A percentile compares a stretch with the other conserved stretches of the same genome.
These are phyloP conservation scores for Tuber indicum DNA, from an alignment of 495 filamentous ascomycete genomes.

Conservation along the genomic window DNA sequence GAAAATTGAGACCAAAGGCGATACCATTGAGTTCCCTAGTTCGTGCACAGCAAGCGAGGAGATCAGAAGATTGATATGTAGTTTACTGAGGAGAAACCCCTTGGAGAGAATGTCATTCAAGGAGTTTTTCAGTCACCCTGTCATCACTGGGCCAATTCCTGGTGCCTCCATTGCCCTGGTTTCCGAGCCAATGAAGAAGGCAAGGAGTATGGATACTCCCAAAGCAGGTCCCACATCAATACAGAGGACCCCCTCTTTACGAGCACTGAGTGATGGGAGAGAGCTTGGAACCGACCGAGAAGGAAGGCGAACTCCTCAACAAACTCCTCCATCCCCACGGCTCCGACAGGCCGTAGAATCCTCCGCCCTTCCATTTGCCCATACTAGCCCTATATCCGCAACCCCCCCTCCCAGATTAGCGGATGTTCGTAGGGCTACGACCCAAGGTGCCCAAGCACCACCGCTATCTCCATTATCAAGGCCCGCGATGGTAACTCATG, in stretches of 20 bases:
- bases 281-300: conserved; percentile 25
- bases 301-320: conserved; percentile 23
- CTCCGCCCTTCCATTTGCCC: conserved; percentile 30
- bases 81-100: conserved; percentile 75
- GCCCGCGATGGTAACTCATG: conserved; percentile 42
- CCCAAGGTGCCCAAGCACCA: conserved; percentile 20
- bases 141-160: conserved; percentile 74
- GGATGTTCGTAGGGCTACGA: conserved; percentile 29
- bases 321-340: conserved; percentile 27
- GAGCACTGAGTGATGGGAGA: conserved; percentile 29
- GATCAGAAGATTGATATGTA: conserved; percentile 74
- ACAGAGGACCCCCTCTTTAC: conserved; percentile 26
- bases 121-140: conserved; percentile 66
- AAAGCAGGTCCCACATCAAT: neutral
- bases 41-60: conserved; percentile 64
- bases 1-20: conserved; percentile 80
- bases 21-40: conserved; percentile 72
- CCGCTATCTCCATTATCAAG: conserved; percentile 38
- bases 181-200: conserved; percentile 26
- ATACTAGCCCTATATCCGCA: conserved; percentile 20
- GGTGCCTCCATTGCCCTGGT: conserved; percentile 57
- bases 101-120: conserved; percentile 76
- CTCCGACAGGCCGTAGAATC: conserved; percentile 33
- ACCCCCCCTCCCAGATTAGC: conserved; percentile 25
- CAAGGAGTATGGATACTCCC: neutral